Evolutionary conservation across 2,329 filamentous ascomycete species (phyloP).

Genomic region (Aureobasidium lini): DNA sequence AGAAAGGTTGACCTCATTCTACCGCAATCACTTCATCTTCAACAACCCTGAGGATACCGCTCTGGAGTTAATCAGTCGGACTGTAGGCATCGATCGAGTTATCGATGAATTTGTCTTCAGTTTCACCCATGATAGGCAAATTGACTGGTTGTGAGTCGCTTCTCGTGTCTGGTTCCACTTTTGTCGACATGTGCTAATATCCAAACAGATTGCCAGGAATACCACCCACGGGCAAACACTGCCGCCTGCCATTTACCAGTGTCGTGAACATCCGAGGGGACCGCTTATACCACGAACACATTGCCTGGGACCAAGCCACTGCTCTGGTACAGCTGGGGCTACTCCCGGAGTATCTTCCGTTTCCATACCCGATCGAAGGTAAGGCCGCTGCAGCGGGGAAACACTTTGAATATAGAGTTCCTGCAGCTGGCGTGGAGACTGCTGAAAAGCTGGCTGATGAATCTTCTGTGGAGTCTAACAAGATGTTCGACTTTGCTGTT

Average conservation of each 20-base stretch:
- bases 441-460: slow-evolving; percentile 45
- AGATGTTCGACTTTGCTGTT: slow-evolving; percentile 42
- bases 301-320: slow-evolving; percentile 55
- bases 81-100: slow-evolving; percentile 49
- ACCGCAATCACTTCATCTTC: slow-evolving; percentile 50
- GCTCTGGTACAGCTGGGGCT: slow-evolving; percentile 51
- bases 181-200: slow-evolving; percentile 17
- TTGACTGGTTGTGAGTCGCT: slow-evolving; percentile 63
- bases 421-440: slow-evolving; percentile 51
- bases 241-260: slow-evolving; percentile 48
- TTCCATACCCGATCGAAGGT: slow-evolving; percentile 47
- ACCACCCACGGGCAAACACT: slow-evolving; percentile 46
- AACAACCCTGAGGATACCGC: slow-evolving; percentile 47
- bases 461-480: slow-evolving; percentile 45
- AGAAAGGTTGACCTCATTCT: slow-evolving; percentile 42
- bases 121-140: slow-evolving; percentile 58
- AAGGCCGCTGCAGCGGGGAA: slow-evolving; percentile 31
- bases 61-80: slow-evolving; percentile 49
- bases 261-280: slow-evolving; percentile 48
- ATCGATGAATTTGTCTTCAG: slow-evolving; percentile 52
- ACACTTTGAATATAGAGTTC: slow-evolving; percentile 53
- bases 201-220: slow-evolving; percentile 51
- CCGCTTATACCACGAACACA: slow-evolving; percentile 49
- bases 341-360: slow-evolving; percentile 56
- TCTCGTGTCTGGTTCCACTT: neutral